phyloP scores from a whole-genome alignment of 495 filamentous ascomycete species.

The Zalerion maritima region DNA sequence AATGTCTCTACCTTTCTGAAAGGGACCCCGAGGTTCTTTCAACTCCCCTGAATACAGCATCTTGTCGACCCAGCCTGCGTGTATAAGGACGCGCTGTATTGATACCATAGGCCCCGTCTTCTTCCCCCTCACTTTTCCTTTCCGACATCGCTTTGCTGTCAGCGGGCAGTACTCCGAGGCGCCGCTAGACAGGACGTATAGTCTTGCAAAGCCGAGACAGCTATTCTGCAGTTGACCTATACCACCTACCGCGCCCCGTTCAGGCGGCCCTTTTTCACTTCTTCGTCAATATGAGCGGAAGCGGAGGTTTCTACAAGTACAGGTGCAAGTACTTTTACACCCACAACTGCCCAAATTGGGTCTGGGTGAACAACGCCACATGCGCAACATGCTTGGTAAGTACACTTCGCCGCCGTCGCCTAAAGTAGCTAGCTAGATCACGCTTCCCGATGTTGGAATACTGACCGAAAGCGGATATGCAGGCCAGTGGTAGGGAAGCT shows the following conservation, averaged over 20 bases:
- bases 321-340: slow-evolving; percentile 46
- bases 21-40: too few relatives aligned
- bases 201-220: too few relatives aligned
- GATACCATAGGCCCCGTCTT: neutral
- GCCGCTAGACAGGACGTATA: too few relatives aligned
- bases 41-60: too few relatives aligned
- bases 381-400: slow-evolving; percentile 44
- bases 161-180: slow-evolving; percentile 16
- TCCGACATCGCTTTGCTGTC: slow-evolving; percentile 11
- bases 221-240: too few relatives aligned
- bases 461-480: slow-evolving; percentile 34
- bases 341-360: slow-evolving; percentile 45
- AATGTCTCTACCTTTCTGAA: too few relatives aligned
- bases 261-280: neutral
- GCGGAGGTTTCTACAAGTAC: slow-evolving; percentile 45
- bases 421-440: slow-evolving; percentile 5
- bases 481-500: too few relatives aligned
- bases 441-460: slow-evolving; percentile 3
- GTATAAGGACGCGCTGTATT: too few relatives aligned
- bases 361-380: slow-evolving; percentile 42
- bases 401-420: slow-evolving; percentile 1
- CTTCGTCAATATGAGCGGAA: slow-evolving; percentile 35
- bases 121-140: neutral
- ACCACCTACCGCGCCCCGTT: too few relatives aligned
- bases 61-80: too few relatives aligned